Base-by-base conservation (phyloP, 805 yeast species). In the Candida parachauliodes region DNA sequence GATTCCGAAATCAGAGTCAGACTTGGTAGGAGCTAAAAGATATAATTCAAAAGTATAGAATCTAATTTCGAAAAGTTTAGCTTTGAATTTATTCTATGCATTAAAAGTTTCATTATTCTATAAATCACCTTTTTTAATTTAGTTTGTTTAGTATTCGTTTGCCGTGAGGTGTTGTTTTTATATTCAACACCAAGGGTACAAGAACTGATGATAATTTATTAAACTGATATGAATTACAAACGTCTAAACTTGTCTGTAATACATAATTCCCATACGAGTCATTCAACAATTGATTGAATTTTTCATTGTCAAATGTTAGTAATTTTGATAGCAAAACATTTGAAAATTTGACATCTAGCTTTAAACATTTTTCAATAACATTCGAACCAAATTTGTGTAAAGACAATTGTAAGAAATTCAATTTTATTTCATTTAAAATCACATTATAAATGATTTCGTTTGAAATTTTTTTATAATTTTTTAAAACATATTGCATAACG, bases 151-250 rank as follows among this genome's bases (percentile, higher is more conserved):
- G 75, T 43, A 91, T 88, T 54, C 97, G 77, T 57, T 96, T 76
- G n/a, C 97, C 98, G 59, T 91, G 96, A 2, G 97, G 97, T 12
- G 97, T 89, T 50, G 83, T 84, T 57, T 84, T 77, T 42, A 91
- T 83, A 32, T 81, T 82, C 16, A 83, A 79, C 50, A 91, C 69
- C 41, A 84, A 74, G 9, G 96, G 95, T 46, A 77, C 78, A 48
- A 88, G 72, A 17, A 76, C 61, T 26, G 62, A 71, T 15, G 83
- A 74, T 38, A 84, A 63, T 41, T 68, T 70, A 29, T 65, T 67
- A 53, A 82, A 79, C 39, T 81, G 75, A 4, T 55, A 57, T 26
- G 60, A 64, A 40, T 60, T 18, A 8, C 80, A 79, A 31, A 75
- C 81, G 48, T 76, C 82, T 50, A 76, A 63, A 41, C 76, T 68